These are phyloP conservation scores for Hirsutella rhossiliensis DNA, from an alignment of 2,329 filamentous ascomycete species.

Conservation along the genomic window DNA sequence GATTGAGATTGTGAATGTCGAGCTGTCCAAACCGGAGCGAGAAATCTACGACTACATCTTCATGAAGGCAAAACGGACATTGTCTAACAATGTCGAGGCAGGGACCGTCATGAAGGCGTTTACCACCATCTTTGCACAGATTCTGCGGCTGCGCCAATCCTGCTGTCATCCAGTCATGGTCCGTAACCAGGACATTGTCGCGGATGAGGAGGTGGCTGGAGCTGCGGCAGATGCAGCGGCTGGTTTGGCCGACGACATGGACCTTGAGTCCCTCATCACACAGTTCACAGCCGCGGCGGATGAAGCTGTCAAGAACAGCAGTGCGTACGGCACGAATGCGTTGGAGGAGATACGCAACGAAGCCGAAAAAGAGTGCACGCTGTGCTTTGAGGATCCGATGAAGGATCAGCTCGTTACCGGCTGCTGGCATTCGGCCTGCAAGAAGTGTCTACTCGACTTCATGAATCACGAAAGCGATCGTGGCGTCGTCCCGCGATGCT, in stretches of 20 bases:
- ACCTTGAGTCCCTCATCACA: conserved; percentile 73
- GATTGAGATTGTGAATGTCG: conserved; percentile 77
- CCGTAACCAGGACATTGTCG: conserved; percentile 69
- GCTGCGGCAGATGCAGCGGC: conserved; percentile 62
- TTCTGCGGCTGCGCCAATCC: conserved; percentile 80
- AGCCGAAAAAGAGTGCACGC: conserved; percentile 78
- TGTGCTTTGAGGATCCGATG: conserved; percentile 95
- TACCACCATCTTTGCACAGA: conserved; percentile 94
- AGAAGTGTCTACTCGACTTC: conserved; percentile 79
- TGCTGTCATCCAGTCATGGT: conserved; percentile 91
- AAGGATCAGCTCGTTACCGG: conserved; percentile 86
- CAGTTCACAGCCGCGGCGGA: conserved; percentile 65
- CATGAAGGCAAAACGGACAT: conserved; percentile 67
- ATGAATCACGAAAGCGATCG: conserved; percentile 78
- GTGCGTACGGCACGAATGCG: conserved; percentile 68
- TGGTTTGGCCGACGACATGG: conserved; percentile 90
- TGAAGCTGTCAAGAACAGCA: conserved; percentile 48
- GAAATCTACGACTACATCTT: conserved; percentile 92
- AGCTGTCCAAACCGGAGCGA: conserved; percentile 72
- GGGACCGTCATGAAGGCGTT: conserved; percentile 92
- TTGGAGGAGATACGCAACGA: conserved; percentile 87
- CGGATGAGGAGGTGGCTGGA: conserved; percentile 77
- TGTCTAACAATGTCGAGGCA: conserved; percentile 76
- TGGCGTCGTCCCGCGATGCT: conserved; percentile 67
- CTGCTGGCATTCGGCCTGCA: conserved; percentile 97